These are phyloP conservation scores for Torrubiellomyces zombiae DNA, from an alignment of 2,329 filamentous ascomycete genomes.

Conservation along the genomic window DNA sequence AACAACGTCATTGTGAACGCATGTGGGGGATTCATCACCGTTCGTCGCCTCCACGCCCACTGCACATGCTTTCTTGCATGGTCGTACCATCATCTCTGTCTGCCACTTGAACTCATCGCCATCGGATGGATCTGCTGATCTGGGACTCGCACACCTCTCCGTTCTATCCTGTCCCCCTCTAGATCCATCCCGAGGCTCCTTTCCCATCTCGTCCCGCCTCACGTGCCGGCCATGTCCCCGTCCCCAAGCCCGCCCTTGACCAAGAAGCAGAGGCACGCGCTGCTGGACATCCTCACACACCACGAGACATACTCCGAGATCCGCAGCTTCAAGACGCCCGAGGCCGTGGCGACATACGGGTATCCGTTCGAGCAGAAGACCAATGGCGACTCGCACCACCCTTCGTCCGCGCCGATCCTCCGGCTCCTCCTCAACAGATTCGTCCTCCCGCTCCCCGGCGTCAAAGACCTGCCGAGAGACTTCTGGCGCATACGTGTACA, in stretches of 20 bases:
- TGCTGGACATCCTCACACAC: slow-evolving; percentile 44
- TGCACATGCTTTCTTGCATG: too few species aligned
- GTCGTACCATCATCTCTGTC: too few species aligned
- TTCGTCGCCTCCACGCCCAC: too few species aligned
- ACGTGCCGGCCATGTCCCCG: background rate
- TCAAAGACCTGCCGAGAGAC: slow-evolving; percentile 42
- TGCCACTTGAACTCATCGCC: too few species aligned
- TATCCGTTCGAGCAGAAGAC: slow-evolving; percentile 39
- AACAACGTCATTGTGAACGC: too few species aligned
- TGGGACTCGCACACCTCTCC: too few species aligned
- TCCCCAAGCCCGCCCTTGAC: slow-evolving; percentile 8
- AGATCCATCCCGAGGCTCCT: too few species aligned
- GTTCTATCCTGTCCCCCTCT: too few species aligned
- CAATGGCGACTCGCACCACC: slow-evolving; percentile 3
- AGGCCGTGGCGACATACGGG: slow-evolving; percentile 50
- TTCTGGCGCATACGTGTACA: slow-evolving; percentile 51
- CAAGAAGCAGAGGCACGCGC: slow-evolving; percentile 29
- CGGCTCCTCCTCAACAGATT: slow-evolving; percentile 52
- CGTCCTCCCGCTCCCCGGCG: slow-evolving; percentile 47
- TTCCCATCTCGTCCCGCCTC: too few species aligned
- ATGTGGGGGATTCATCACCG: too few species aligned
- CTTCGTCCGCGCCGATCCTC: slow-evolving; percentile 44
- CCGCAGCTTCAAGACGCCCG: slow-evolving; percentile 49
- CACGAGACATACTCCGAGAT: slow-evolving; percentile 50
- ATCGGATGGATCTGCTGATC: too few species aligned